These are phyloP conservation scores for Bipolaris cookei DNA, from an alignment of 2,329 filamentous ascomycete species.

Conservation along the genomic window DNA sequence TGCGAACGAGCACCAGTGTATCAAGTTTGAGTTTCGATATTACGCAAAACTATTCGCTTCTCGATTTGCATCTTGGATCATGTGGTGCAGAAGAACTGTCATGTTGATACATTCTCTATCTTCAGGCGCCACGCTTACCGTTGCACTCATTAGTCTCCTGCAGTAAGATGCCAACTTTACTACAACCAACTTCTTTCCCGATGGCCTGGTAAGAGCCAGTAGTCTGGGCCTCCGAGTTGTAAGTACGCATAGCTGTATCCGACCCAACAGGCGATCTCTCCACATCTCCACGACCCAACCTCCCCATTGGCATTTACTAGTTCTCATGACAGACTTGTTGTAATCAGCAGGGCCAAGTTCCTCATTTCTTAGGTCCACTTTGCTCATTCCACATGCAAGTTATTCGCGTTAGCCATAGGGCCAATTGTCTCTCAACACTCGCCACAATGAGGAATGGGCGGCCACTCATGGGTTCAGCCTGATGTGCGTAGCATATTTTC, in stretches of 20 bases:
- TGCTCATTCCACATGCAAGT: neutral
- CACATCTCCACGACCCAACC: neutral
- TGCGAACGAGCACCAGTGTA: neutral
- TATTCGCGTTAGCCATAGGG: neutral
- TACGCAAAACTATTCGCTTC: neutral
- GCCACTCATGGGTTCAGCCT: too few species aligned
- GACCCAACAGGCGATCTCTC: neutral
- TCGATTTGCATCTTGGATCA: neutral
- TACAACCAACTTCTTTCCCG: neutral
- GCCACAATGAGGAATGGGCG: too few species aligned
- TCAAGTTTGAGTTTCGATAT: neutral
- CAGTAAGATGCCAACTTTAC: neutral
- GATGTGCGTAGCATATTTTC: too few species aligned
- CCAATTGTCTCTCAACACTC: neutral
- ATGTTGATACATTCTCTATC: neutral
- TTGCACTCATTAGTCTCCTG: neutral
- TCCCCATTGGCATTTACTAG: neutral
- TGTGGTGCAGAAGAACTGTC: neutral
- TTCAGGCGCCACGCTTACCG: neutral
- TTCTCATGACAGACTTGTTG: neutral
- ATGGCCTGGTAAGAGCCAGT: slow-evolving; percentile 3
- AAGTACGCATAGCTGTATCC: neutral
- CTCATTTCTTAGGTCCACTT: neutral
- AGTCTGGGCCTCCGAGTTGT: neutral
- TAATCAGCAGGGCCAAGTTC: neutral